Evolutionary conservation across 2,329 filamentous ascomycete species (phyloP), one percentile per base, ranked within the genome.

Genomic region (Polychaeton citri): DNA sequence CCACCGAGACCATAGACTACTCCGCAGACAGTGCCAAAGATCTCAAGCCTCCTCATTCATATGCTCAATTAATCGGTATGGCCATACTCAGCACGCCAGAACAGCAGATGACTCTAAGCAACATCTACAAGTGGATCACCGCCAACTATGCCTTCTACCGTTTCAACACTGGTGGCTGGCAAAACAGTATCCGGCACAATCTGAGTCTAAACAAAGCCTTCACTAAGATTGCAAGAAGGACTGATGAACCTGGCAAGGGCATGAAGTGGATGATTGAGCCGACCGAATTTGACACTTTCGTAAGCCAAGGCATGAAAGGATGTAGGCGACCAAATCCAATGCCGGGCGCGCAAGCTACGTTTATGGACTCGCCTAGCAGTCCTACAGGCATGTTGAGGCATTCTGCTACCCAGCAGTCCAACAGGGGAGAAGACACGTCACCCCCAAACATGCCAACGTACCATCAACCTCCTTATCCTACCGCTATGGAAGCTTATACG

Each of bases 191-290:
- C 46, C 79, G 90, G 9, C 90, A 98, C 57, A 98, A 98, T 49
- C 62, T 98, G 10, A 96, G 90, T 1, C 63, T 98, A 30, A 96
- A 93, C 59, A 94, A 95, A 56, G 77, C 81, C 0, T 98, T 98
- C 52, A 79, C 86, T 49, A 98, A 98, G 59, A 81, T 94, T 6
- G 82, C 90, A 3, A 79, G 90, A 32, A 79, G 83, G 12, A 94
- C 86, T 0, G 85, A 96, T 48, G 90, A 98, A 56, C 90, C 90
- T 16, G 90, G 90, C 9, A 98, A 98, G 58, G 90, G 90, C 19
- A 96, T 95, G 86, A 96, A 96, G 57, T 98, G 90, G 90, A 84
- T 88, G 59, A 87, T 98, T 52, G 77, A 84, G 3, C 72, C 82
- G 1, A 83, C 92, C 43, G 73, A 79, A 45, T 77, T 81, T 33